Evolutionary conservation across 257 asterid species (phyloP), one percentile per base, ranked within the genome.

Genomic region (Misopates orontium): DNA sequence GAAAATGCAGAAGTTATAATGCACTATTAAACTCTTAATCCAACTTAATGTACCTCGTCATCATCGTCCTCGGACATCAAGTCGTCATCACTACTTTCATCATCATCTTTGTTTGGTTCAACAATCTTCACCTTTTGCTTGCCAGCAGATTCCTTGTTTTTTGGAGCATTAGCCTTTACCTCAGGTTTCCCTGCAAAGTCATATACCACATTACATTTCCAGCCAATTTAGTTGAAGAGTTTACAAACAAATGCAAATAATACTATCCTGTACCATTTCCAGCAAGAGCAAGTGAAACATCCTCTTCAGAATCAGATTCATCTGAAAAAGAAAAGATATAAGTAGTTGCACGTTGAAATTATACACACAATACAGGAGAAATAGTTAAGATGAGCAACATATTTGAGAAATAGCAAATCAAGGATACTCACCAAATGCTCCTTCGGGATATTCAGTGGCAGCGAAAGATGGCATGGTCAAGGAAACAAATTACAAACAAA

Each of bases 61-160:
- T 50, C 82, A 22, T 68, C 81, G 53, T 72, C 89, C 44, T 82
- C 90, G 22, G 84, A 81, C 87, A 76, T 62, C 0, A 25, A 8
- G 31, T 82, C 86, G 1, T 77, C 89, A 21, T 73, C 95, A n/a
- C 87, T 82, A 41, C 62, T 76, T 14, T 73, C 79, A 5, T 56
- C 83, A 23, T 62, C 80, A 42, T 41, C 79, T 55, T 70, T 71
- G 55, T 8, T 75, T 23, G 95, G 95, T 73, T 86, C 93, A 18
- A 74, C 85, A 71, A 85, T 83, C 75, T 85, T 82, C 79, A 85
- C 95, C 84, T 85, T 83, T 51, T 77, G 88, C 76, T 84, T 88
- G 47, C 83, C 85, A 57, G 78, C 75, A 70, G 89, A 45, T 21
- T 72, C 82, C 69, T 80, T 85, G 12, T 68, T 80, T 71, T 80